Percentiles rank a stretch among this genome's conserved stretches.
Conservation (phyloP, 352 stramenopile species). For the Phytophthora sansomeana region DNA sequence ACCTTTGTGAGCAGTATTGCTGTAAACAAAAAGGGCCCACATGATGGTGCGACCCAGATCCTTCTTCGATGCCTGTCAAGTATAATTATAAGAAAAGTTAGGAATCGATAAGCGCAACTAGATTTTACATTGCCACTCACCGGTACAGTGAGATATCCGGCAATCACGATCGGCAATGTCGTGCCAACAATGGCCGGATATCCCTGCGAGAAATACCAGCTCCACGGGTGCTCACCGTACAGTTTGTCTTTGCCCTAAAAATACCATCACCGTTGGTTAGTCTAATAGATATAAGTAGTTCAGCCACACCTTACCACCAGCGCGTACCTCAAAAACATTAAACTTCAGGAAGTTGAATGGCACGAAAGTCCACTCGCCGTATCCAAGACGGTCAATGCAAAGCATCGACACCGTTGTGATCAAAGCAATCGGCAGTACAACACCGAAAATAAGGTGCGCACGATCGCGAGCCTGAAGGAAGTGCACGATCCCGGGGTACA, state of each 20-base stretch:
- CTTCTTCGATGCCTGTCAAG: constrained; percentile 57
- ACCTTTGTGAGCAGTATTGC: constrained; percentile 86
- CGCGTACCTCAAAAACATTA: constrained; percentile 79
- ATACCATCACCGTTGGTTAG: neutral
- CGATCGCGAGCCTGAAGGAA: constrained; percentile 58
- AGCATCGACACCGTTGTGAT: constrained; percentile 66
- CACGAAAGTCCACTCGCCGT: constrained; percentile 88
- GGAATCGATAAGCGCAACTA: neutral
- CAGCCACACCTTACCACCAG: neutral
- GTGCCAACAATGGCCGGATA: constrained; percentile 80
- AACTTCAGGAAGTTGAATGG: constrained; percentile 90
- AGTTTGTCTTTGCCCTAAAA: constrained; percentile 79
- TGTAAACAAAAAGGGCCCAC: constrained; percentile 82
- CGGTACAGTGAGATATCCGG: constrained; percentile 66
- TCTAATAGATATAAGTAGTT: neutral
- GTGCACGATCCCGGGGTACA: constrained; percentile 70
- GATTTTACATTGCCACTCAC: constrained; percentile 30
- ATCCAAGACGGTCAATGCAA: constrained; percentile 77
- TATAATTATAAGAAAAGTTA: neutral
- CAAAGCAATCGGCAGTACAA: constrained; percentile 69
- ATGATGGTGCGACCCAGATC: constrained; percentile 71
- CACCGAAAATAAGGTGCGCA: constrained; percentile 45
- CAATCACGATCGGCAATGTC: constrained; percentile 49
- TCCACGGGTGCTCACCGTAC: constrained; percentile 83
- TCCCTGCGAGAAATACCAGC: constrained; percentile 87